These are phyloP conservation scores for Cymbopogon flexuosus DNA, from an alignment of 202 grass and related monocot genomes.

Conservation along the genomic window DNA sequence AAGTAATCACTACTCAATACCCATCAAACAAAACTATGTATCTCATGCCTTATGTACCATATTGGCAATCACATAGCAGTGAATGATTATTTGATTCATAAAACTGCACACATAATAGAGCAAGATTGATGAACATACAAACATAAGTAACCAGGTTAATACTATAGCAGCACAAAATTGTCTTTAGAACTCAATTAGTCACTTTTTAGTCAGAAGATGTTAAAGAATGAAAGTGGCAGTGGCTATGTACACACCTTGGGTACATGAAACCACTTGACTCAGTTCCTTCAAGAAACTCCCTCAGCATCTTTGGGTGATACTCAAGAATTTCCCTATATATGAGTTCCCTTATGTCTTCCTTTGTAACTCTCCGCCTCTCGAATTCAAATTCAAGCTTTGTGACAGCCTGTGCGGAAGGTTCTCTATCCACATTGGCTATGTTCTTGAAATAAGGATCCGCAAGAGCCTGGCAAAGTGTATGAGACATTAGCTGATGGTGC, in stretches of 20 bases:
- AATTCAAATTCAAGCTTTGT: slow-evolving; percentile 90
- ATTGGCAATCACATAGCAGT: not conserved
- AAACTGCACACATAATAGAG: not conserved
- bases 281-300: slow-evolving; percentile 72
- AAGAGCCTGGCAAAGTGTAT: slow-evolving; percentile 54
- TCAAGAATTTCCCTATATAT: slow-evolving; percentile 95
- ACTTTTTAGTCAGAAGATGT: not conserved
- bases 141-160: not conserved
- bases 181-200: not conserved
- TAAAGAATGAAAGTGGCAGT: slow-evolving; percentile 12
- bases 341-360: slow-evolving; percentile 89
- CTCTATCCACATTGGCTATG: slow-evolving; percentile 83
- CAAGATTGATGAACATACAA: not conserved
- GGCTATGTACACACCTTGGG: slow-evolving; percentile 54
- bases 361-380: slow-evolving; percentile 78
- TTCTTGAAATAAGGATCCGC: slow-evolving; percentile 94
- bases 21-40: not conserved
- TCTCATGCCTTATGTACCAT: not conserved
- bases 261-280: slow-evolving; percentile 84
- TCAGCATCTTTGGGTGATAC: slow-evolving; percentile 83
- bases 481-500: slow-evolving; percentile 25
- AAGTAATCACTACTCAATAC: not conserved
- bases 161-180: slow-evolving; percentile 5
- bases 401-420: slow-evolving; percentile 75
- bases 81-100: slow-evolving; percentile 7